Conservation (phyloP, 805 yeast species). For the Brettanomyces anomalus region DNA sequence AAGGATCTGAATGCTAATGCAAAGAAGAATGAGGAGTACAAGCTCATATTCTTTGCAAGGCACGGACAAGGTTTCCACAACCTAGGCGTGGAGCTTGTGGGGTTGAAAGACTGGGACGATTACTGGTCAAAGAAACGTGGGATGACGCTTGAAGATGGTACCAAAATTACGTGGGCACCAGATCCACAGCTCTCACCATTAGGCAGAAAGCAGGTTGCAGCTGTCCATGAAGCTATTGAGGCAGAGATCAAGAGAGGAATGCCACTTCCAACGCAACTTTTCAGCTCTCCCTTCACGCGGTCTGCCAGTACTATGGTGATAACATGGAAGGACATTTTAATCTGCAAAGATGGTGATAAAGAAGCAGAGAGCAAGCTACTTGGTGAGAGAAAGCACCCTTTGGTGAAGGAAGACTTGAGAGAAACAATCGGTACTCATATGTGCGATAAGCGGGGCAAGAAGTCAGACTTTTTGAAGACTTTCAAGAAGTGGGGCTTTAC, state of each 20-base stretch:
- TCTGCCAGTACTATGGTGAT: conserved; percentile 46
- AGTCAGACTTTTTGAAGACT: conserved; percentile 29
- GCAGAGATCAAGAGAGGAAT: conserved; percentile 34
- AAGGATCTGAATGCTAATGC: conserved; percentile 28
- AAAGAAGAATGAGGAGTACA: conserved; percentile 31
- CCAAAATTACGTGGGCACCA: conserved; percentile 41
- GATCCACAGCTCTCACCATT: conserved; percentile 50
- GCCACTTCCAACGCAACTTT: conserved; percentile 48
- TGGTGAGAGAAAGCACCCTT: conserved; percentile 14
- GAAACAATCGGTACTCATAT: conserved; percentile 54
- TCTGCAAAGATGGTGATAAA: conserved; percentile 18
- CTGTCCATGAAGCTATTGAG: conserved; percentile 35
- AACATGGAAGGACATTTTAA: conserved; percentile 39
- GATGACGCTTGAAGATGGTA: conserved; percentile 33
- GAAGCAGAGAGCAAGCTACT: conserved; percentile 5
- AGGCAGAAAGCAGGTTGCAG: conserved; percentile 49
- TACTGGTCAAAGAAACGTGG: conserved; percentile 45
- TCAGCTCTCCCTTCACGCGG: conserved; percentile 56
- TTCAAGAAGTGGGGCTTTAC: conserved; percentile 33
- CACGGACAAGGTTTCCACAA: conserved; percentile 71
- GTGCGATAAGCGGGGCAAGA: conserved; percentile 49
- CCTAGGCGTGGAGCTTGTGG: conserved; percentile 43
- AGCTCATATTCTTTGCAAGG: conserved; percentile 46
- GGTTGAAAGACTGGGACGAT: conserved; percentile 45
- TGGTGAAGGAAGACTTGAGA: conserved; percentile 39